Percentiles rank a stretch among this genome's conserved stretches.
Evolutionary conservation across 805 yeast genomes (phyloP).

Genomic region (Candida andamanensis): DNA sequence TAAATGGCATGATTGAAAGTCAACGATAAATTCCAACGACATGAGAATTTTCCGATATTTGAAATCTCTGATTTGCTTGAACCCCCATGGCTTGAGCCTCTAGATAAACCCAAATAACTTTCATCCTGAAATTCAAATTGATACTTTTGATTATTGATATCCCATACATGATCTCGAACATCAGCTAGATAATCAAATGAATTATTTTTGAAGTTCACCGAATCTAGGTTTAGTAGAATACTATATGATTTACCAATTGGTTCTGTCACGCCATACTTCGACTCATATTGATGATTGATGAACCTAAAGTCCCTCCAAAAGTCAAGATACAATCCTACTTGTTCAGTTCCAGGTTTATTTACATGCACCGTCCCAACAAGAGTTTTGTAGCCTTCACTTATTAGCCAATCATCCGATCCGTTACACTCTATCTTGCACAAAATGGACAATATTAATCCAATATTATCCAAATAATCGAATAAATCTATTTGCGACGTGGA

Average conservation of each 20-base stretch:
- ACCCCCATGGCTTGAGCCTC: not conserved
- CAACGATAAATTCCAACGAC: slow-evolving; percentile 28
- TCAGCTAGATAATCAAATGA: slow-evolving; percentile 19
- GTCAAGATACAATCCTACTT: slow-evolving; percentile 30
- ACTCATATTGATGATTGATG: slow-evolving; percentile 19
- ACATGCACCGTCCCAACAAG: slow-evolving; percentile 23
- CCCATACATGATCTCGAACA: slow-evolving; percentile 19
- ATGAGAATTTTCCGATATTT: slow-evolving; percentile 2
- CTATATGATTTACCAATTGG: slow-evolving; percentile 16
- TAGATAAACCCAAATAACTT: slow-evolving; percentile 2
- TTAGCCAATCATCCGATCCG: slow-evolving; percentile 14
- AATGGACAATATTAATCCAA: slow-evolving; percentile 23
- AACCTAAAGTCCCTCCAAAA: slow-evolving; percentile 32
- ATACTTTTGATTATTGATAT: slow-evolving; percentile 13
- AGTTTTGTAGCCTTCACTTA: slow-evolving; percentile 18
- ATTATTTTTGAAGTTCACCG: slow-evolving; percentile 7
- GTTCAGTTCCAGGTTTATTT: slow-evolving; percentile 17
- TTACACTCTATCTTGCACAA: slow-evolving; percentile 20
- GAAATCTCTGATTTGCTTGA: slow-evolving; percentile 1
- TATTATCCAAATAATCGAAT: slow-evolving; percentile 24
- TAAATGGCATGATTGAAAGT: slow-evolving; percentile 20
- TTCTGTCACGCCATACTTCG: not conserved
- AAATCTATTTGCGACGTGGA: slow-evolving; percentile 27
- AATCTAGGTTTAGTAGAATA: slow-evolving; percentile 18
- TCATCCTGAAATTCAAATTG: slow-evolving; percentile 15